A percentile compares a stretch with the other conserved stretches of the same genome.
Evolutionary conservation across 129 eudicot genomes (phyloP).

Genomic region (Pittosporum tobira): DNA sequence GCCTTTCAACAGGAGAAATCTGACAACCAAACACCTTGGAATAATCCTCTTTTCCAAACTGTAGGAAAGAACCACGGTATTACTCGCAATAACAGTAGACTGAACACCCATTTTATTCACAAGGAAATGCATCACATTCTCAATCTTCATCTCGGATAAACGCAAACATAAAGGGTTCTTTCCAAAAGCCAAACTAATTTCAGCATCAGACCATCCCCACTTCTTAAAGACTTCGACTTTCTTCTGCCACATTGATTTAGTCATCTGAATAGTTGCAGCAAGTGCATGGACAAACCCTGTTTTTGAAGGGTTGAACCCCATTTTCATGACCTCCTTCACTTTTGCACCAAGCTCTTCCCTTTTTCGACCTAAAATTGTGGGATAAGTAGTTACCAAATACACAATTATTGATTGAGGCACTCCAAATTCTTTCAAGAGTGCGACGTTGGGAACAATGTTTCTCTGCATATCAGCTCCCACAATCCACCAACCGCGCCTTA

Average conservation of each 20-base stretch:
- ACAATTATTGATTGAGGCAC: not conserved
- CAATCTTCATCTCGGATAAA: conserved; percentile 13
- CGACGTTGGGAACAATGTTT: not conserved
- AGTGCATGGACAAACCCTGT: not conserved
- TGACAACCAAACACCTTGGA: too few relatives aligned
- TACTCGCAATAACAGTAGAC: not conserved
- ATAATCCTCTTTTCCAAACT: too few relatives aligned
- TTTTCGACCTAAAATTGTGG: not conserved
- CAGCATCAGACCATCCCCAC: too few relatives aligned
- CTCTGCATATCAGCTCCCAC: not conserved
- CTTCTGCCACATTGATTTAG: not conserved
- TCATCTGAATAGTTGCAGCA: not conserved
- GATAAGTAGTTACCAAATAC: too few relatives aligned
- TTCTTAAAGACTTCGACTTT: not conserved
- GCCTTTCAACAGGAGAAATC: too few relatives aligned
- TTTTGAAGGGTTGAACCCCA: not conserved
- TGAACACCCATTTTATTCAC: too few relatives aligned
- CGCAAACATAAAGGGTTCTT: conserved; percentile 10
- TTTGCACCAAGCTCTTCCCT: not conserved
- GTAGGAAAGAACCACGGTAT: not conserved
- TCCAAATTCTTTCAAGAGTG: not conserved
- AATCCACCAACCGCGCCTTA: too few relatives aligned
- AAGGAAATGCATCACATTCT: conserved; percentile 11
- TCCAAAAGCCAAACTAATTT: conserved; percentile 14
- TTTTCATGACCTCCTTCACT: not conserved